Evolutionary conservation across 2,329 filamentous ascomycete genomes (phyloP), one percentile per base, ranked within the genome.

Genomic region (Calonectria pteridis): DNA sequence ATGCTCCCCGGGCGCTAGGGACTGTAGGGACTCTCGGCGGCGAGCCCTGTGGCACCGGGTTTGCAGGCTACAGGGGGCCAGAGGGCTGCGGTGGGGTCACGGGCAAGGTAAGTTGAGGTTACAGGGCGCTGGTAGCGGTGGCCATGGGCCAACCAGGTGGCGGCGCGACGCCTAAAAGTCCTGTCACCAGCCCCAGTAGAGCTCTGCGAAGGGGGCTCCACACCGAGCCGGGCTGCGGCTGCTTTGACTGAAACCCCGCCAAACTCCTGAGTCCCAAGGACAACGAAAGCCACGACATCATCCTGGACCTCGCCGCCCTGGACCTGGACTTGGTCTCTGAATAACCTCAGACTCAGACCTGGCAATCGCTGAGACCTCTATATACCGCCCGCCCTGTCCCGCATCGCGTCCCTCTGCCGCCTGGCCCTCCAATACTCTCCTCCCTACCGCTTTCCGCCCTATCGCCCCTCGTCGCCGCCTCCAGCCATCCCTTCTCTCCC

Each of bases 221-320:
- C 63, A 37, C 43, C 14, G 62, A 62, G 37, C 29, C 62, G 63
- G 53, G 62, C 59, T 43, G 63, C 53, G 64, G 35, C 65, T 64
- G 55, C 68, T 68, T 64, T 76, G 75, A 73, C 72, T 79, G 75
- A 79, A 77, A 79, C 78, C 78, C 78, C 78, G 78, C 78, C 78
- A 79, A 79, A 79, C 78, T 79, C 78, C 78, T 79, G 78, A 79
- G 62, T 67, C 64, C 63, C 73, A 55, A 67, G 69, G 67, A 62
- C 65, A 58, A 67, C 33, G 51, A 46, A 69, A 70, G 58, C 66
- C 65, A 69, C 73, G 66, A 62, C 69, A 72, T 49, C 73, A 67
- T 72, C 65, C 64, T 65, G 33, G 28, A 72, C 31, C 37, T 40
- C 33, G 37, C 37, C 40, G 66, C 40, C 18, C 37, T 50, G 35